These are phyloP conservation scores for Aureobasidium lini DNA, from an alignment of 2,329 filamentous ascomycete species.

Conservation along the genomic window DNA sequence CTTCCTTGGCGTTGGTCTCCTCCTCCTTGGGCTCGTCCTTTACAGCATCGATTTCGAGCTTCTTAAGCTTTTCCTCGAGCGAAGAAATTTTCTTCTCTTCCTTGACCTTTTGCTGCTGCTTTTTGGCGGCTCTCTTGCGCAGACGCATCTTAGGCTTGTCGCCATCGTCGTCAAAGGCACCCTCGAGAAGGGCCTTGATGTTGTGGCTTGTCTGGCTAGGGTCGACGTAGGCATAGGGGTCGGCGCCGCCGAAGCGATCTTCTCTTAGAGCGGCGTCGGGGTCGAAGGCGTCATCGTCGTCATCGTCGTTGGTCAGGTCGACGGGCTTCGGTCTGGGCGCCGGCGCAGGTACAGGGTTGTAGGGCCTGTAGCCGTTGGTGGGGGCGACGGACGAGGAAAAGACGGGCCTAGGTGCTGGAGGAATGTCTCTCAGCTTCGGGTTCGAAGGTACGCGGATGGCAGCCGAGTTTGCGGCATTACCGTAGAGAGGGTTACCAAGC, in stretches of 20 bases:
- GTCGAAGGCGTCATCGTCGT: conserved; percentile 38
- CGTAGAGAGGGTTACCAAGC: conserved; percentile 2
- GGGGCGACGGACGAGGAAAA: conserved; percentile 43
- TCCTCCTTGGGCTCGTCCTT: conserved; percentile 40
- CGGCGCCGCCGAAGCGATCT: conserved; percentile 46
- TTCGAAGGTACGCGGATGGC: conserved; percentile 43
- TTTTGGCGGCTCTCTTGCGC: conserved; percentile 37
- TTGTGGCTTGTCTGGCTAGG: conserved; percentile 65
- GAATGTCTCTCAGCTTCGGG: conserved; percentile 36
- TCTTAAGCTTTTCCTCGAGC: conserved; percentile 37
- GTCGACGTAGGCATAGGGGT: conserved; percentile 58
- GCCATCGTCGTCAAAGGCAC: conserved; percentile 68
- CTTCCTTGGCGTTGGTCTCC: conserved; percentile 20
- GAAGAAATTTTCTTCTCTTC: conserved; percentile 30
- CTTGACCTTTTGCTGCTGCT: conserved; percentile 19
- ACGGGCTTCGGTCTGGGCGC: conserved; percentile 33
- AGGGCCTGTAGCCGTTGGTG: conserved; percentile 40
- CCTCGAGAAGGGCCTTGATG: conserved; percentile 74
- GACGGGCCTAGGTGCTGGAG: conserved; percentile 43
- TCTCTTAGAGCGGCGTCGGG: conserved; percentile 40
- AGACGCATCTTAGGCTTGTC: conserved; percentile 43
- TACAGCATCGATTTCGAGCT: conserved; percentile 42
- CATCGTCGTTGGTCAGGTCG: conserved; percentile 39
- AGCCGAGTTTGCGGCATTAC: conserved; percentile 10
- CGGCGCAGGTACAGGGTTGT: conserved; percentile 26